Conservation (phyloP, 2,329 filamentous ascomycete genomes). For the Cercospora citrullina region DNA sequence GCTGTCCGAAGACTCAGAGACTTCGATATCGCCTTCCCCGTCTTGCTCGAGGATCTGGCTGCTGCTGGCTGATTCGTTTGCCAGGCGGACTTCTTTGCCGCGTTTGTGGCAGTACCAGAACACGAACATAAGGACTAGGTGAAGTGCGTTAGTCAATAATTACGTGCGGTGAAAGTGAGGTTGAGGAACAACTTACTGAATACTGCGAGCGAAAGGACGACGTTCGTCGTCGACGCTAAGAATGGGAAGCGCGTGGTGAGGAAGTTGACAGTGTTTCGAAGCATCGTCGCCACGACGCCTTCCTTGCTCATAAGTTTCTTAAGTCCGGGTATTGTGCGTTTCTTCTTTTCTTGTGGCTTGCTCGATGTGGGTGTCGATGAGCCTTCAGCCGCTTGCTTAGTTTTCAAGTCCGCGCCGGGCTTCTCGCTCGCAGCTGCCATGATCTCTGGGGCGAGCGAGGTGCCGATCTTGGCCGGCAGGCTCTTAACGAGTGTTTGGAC, state of each 20-base stretch:
- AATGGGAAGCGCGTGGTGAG: slow-evolving; percentile 86
- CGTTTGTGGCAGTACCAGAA: slow-evolving; percentile 99
- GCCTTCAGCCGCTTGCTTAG: slow-evolving; percentile 33
- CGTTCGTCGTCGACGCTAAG: slow-evolving; percentile 79
- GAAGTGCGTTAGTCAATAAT: slow-evolving; percentile 27
- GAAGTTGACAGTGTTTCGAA: slow-evolving; percentile 88
- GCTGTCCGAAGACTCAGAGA: slow-evolving; percentile 20
- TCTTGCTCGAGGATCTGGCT: slow-evolving; percentile 25
- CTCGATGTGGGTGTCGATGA: slow-evolving; percentile 43
- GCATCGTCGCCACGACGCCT: slow-evolving; percentile 77
- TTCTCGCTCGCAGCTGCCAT: slow-evolving; percentile 79
- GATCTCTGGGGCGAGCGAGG: slow-evolving; percentile 74
- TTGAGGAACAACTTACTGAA: slow-evolving; percentile 63
- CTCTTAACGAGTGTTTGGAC: slow-evolving; percentile 84
- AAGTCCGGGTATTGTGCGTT: slow-evolving; percentile 68
- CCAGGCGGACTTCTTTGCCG: slow-evolving; percentile 79
- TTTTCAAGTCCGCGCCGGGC: slow-evolving; percentile 48
- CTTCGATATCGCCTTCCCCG: slow-evolving; percentile 25
- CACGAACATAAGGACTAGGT: slow-evolving; percentile 78
- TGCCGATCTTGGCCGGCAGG: slow-evolving; percentile 78
- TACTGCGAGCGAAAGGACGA: slow-evolving; percentile 83
- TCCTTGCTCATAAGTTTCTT: slow-evolving; percentile 82
- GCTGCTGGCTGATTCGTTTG: slow-evolving; percentile 20
- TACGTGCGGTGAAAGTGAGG: neutral
- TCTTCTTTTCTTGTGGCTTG: slow-evolving; percentile 38